Evolutionary conservation across 2,329 filamentous ascomycete genomes (phyloP), one percentile per base, ranked within the genome.

Genomic region (Coleophoma cylindrospora): DNA sequence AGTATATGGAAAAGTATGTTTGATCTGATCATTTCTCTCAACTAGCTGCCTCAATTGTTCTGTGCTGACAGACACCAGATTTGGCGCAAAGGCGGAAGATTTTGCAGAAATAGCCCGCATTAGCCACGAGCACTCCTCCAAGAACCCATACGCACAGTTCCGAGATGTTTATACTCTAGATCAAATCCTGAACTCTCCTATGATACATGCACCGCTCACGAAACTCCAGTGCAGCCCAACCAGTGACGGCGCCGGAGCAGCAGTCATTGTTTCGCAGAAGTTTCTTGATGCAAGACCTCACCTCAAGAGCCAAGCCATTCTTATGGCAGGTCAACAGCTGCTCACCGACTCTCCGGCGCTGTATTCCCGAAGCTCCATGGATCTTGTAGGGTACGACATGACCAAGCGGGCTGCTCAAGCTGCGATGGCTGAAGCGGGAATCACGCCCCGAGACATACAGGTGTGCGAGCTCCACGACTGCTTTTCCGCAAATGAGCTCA

Each of bases 141-240:
- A 84, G 55, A 96, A 96, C 76, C 91, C 91, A 3, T 96, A 96
- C 77, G 91, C 89, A 15, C 91, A 96, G 69, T 96, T 96, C 77
- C 87, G 84, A 61, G 82, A 92, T 64, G 87, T 91, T 66, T 96
- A 96, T 74, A 87, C 87, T 0, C 80, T 84, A 32, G 87, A 95
- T 34, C 84, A 96, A 69, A 77, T 96, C 66, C 67, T 89, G 63
- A 74, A 84, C 37, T 74, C 87, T 0, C 75, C 88, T 52, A 86
- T 81, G 76, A 87, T 96, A 69, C 83, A 89, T 70, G 80, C 81
- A 56, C 91, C 91, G 11, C 77, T 96, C 46, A 96, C 91, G 50
- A 96, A 95, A 72, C 84, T 96, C 21, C 91, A 96, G 72, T 96
- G 91, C 79, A 95, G 91, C 71, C 91, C 91, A 1, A 96, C 91